phyloP scores from a whole-genome alignment of 768 basidiomycete species.

The Tricholoma sp. region DNA sequence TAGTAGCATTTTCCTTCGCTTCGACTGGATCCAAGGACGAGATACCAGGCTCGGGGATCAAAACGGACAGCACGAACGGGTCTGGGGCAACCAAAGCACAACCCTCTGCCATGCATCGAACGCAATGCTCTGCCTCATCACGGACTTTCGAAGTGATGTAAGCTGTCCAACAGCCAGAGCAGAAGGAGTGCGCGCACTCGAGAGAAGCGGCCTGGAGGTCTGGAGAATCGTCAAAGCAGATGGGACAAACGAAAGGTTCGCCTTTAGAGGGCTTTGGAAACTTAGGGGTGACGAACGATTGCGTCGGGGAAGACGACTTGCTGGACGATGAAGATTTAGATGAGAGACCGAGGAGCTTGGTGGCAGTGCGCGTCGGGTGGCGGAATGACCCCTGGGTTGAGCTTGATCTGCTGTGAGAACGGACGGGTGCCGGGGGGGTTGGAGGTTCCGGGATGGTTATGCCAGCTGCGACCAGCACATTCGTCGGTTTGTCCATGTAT shows the following conservation, averaged over 20 bases:
- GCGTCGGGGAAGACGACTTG: constrained; percentile 24
- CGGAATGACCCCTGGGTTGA: constrained; percentile 18
- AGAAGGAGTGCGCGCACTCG: constrained; percentile 82
- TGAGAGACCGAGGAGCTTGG: constrained; percentile 31
- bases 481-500: constrained; percentile 89
- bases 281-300: constrained; percentile 20
- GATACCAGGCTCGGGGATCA: constrained; percentile 32
- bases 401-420: constrained; percentile 24
- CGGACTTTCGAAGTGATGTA: constrained; percentile 79
- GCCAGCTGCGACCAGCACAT: constrained; percentile 72
- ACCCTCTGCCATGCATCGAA: constrained; percentile 78
- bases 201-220: constrained; percentile 61
- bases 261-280: constrained; percentile 25
- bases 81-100: constrained; percentile 67
- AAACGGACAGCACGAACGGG: constrained; percentile 49
- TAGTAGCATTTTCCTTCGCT: constrained; percentile 41
- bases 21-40: constrained; percentile 18
- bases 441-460: constrained; percentile 43
- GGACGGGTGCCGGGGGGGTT: constrained; percentile 27
- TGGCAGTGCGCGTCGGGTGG: constrained; percentile 32
- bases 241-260: constrained; percentile 79
- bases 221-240: constrained; percentile 82
- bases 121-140: constrained; percentile 69
- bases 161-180: constrained; percentile 77
- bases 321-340: constrained; percentile 22